Conservation (phyloP, 1,139 yeast genomes). For the Saccharomyces hybrid region DNA sequence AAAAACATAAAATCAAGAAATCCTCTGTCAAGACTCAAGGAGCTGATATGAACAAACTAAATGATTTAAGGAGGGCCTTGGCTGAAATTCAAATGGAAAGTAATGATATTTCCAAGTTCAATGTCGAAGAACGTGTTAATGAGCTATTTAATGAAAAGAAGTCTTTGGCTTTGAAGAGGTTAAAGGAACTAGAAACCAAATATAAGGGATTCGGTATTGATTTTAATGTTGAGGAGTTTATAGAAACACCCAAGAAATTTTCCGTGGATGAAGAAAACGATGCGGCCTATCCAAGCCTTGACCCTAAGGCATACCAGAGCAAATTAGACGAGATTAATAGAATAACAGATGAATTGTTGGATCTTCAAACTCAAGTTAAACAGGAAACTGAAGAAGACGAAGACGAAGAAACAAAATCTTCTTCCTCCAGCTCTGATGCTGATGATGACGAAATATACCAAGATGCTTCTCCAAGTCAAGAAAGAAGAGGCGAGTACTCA, state of each 20-base stretch:
- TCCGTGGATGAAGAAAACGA: slow-evolving; percentile 2
- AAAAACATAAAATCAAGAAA: slow-evolving; percentile 2
- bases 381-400: slow-evolving; percentile 1
- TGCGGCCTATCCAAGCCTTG: slow-evolving; percentile 27
- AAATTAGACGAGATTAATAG: slow-evolving; percentile 41
- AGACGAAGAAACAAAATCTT: slow-evolving; percentile 3
- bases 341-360: slow-evolving; percentile 34
- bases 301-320: slow-evolving; percentile 38
- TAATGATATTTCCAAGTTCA: slow-evolving; percentile 63
- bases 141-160: slow-evolving; percentile 53
- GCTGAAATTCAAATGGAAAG: slow-evolving; percentile 61
- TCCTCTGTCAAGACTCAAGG: slow-evolving; percentile 9
- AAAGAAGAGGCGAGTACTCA: slow-evolving; percentile 6
- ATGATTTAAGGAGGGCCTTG: slow-evolving; percentile 48
- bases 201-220: slow-evolving; percentile 56
- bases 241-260: slow-evolving; percentile 8
- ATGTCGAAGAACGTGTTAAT: slow-evolving; percentile 41
- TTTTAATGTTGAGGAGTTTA: slow-evolving; percentile 31
- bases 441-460: slow-evolving; percentile 4
- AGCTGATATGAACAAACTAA: slow-evolving; percentile 38
- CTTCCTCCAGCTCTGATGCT: slow-evolving; percentile 11
- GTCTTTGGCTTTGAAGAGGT: slow-evolving; percentile 56
- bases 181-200: slow-evolving; percentile 52
- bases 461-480: slow-evolving; percentile 1
- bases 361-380: slow-evolving; percentile 10